Evolutionary conservation across 2,329 filamentous ascomycete genomes (phyloP).

Genomic region (Fonsecaea nubica): DNA sequence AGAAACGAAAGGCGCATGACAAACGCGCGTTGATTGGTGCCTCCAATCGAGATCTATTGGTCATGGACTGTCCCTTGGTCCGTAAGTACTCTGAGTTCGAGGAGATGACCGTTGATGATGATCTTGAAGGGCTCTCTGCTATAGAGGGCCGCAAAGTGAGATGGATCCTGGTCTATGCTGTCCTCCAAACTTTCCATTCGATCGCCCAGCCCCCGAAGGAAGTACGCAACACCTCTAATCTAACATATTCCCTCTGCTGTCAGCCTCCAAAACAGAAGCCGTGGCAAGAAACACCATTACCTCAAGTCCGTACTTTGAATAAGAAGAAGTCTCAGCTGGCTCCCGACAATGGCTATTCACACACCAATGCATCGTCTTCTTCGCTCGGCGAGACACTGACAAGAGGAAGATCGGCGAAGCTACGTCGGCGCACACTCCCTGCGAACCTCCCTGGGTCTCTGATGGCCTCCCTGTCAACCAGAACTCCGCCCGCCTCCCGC

Average conservation of each 20-base stretch:
- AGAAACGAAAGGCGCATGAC: conserved; percentile 31
- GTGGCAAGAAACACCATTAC: conserved; percentile 21
- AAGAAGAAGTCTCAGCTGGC: conserved; percentile 16
- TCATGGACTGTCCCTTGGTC: conserved; percentile 62
- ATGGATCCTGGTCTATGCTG: conserved; percentile 77
- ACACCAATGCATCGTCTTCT: conserved; percentile 31
- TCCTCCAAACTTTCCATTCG: conserved; percentile 73
- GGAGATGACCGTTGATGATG: conserved; percentile 63
- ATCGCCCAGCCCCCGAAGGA: conserved; percentile 67
- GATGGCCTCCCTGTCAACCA: conserved; percentile 24
- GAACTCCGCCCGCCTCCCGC: conserved; percentile 29
- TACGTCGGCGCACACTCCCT: conserved; percentile 30
- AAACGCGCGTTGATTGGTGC: conserved; percentile 37
- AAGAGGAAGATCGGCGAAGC: conserved; percentile 28
- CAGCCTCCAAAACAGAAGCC: conserved; percentile 44
- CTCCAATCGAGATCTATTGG: conserved; percentile 36
- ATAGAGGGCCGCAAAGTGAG: conserved; percentile 76
- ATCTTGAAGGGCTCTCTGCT: conserved; percentile 63
- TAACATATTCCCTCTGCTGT: conserved; percentile 66
- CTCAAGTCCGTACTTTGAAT: conserved; percentile 13
- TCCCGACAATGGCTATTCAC: conserved; percentile 35
- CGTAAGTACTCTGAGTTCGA: conserved; percentile 74
- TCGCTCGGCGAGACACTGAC: conserved; percentile 21
- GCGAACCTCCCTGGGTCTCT: conserved; percentile 26
- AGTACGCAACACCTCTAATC: conserved; percentile 62